These are phyloP conservation scores for Eucalyptus regnans DNA, from an alignment of 345 rosid species.

Conservation along the genomic window DNA sequence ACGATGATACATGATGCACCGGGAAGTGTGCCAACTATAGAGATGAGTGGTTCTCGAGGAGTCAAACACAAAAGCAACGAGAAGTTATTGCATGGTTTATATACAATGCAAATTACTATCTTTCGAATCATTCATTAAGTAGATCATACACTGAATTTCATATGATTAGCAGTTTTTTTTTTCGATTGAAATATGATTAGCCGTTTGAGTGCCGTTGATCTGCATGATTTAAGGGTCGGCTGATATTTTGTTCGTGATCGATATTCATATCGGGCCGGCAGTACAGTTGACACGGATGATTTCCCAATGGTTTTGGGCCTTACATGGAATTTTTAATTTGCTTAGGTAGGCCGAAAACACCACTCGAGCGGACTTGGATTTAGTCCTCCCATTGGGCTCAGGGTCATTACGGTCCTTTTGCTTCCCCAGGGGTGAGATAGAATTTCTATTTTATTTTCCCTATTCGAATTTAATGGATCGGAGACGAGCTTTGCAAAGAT, in stretches of 20 bases:
- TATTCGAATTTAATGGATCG: background rate
- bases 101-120: background rate
- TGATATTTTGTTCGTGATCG: background rate
- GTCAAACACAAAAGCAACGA: background rate
- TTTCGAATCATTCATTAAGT: background rate
- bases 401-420: background rate
- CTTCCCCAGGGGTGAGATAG: background rate
- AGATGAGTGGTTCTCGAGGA: background rate
- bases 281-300: fast-evolving
- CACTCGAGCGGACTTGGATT: background rate
- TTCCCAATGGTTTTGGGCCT: background rate
- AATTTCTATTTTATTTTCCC: background rate
- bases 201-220: background rate
- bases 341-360: background rate
- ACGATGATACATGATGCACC: background rate
- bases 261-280: background rate
- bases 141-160: background rate
- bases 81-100: background rate
- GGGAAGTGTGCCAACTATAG: background rate
- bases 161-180: background rate
- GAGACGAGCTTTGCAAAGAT: background rate
- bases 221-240: background rate
- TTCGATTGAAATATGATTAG: background rate
- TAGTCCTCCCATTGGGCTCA: background rate
- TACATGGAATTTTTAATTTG: background rate